Percentiles rank a stretch among this genome's conserved stretches.
Evolutionary conservation across 1,284 basidiomycete genomes (phyloP).

Genomic region (Somion occarium): DNA sequence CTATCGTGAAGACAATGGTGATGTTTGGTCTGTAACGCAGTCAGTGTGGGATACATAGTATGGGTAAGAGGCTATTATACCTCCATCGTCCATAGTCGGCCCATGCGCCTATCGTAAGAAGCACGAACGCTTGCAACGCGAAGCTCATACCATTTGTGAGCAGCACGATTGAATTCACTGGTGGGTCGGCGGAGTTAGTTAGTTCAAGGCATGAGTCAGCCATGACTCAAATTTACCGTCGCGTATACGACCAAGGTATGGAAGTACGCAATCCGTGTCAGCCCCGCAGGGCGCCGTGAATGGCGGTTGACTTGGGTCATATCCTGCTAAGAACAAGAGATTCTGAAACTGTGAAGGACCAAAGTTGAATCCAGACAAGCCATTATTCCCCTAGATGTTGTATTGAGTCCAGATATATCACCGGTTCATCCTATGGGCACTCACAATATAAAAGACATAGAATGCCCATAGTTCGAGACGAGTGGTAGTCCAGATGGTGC

Average conservation of each 20-base stretch:
- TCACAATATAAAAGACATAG: constrained; percentile 63
- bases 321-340: constrained; percentile 65
- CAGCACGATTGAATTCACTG: constrained; percentile 75
- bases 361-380: constrained; percentile 71
- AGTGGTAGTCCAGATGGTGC: constrained; percentile 36
- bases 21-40: constrained; percentile 56
- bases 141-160: constrained; percentile 75
- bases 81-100: constrained; percentile 78
- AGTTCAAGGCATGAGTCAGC: background rate
- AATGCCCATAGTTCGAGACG: constrained; percentile 63
- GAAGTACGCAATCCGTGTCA: constrained; percentile 55
- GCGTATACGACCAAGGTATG: constrained; percentile 57
- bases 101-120: constrained; percentile 67
- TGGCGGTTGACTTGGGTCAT: constrained; percentile 54
- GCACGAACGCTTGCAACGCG: constrained; percentile 62
- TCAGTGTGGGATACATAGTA: background rate
- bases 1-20: constrained; percentile 69
- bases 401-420: background rate
- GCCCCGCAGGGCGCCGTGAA: constrained; percentile 47
- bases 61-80: constrained; percentile 25
- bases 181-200: background rate
- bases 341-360: constrained; percentile 77
- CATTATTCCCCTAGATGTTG: constrained; percentile 55
- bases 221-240: constrained; percentile 45
- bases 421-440: constrained; percentile 13